Evolutionary conservation across 1,284 basidiomycete species (phyloP), one percentile per base, ranked within the genome.

Genomic region (Pseudozyma thailandica): DNA sequence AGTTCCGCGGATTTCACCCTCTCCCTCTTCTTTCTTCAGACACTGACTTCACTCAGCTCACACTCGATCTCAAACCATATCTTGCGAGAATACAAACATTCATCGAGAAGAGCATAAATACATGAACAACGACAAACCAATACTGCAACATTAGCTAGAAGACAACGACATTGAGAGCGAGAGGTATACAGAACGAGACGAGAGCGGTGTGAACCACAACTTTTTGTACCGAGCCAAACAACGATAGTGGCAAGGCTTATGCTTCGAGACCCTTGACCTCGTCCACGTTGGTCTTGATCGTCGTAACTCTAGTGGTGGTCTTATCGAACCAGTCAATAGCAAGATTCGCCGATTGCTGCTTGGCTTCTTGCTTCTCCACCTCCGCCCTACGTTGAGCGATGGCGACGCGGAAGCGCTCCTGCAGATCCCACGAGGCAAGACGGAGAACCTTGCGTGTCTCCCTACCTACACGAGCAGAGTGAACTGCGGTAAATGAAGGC

Each of bases 391-490:
- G 80, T 90, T 90, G 72, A 93, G 64, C 92, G 85, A 94, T 88
- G 8, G 92, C 91, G 2, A 85, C 85, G 48, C 89, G 87, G 87
- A 95, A 97, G 43, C 90, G 88, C 83, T 93, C 92, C 71, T 88
- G 88, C 61, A 96, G 84, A 83, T 98, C 94, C 91, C 92, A 97
- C 18, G 90, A 90, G n/a, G 92, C 94, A 16, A 95, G 84, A 46
- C 94, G 87, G 75, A 99, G 85, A 46, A 99, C 95, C 85, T 98
- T 98, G 79, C 95, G 88, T 18, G 92, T 92, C 87, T 98, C 96
- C 37, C 90, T 87, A 46, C 89, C 86, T 43, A 97, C 87, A 15
- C 95, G 87, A 43, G 85, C 86, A 0, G 89, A 87, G 79, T 98
- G 90, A 4, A 86, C 86, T 52, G 90, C 88, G 16, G 90, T 85